Evolutionary conservation across 129 eudicot species (phyloP).

Genomic region (Oenanthe sinensis): DNA sequence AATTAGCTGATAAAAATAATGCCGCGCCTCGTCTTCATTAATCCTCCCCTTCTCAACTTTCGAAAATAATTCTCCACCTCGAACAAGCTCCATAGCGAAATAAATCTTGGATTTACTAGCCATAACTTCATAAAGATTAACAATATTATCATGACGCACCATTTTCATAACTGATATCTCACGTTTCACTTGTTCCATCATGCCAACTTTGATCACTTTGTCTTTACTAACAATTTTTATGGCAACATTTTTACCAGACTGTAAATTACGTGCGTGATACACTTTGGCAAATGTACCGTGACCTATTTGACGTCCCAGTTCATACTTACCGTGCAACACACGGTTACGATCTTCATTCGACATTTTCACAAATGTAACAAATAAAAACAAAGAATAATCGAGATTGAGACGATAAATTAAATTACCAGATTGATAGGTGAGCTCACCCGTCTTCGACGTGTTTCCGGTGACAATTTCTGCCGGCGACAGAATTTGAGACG

Average conservation of each 20-base stretch:
- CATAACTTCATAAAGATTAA: slow-evolving; percentile 76
- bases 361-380: not conserved
- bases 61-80: slow-evolving; percentile 81
- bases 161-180: slow-evolving; percentile 80
- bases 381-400: not conserved
- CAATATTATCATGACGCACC: slow-evolving; percentile 73
- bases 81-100: slow-evolving; percentile 79
- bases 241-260: slow-evolving; percentile 51
- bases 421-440: too few relatives aligned
- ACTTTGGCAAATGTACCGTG: slow-evolving; percentile 86
- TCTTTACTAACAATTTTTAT: slow-evolving; percentile 78
- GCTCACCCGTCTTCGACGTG: slow-evolving; percentile 21
- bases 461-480: slow-evolving; percentile 20
- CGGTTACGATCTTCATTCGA: slow-evolving; percentile 35
- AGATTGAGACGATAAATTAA: not conserved
- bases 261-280: slow-evolving; percentile 59
- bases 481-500: not conserved
- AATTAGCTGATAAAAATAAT: slow-evolving; percentile 71
- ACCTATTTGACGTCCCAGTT: slow-evolving; percentile 69
- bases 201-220: slow-evolving; percentile 64
- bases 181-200: slow-evolving; percentile 76
- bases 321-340: slow-evolving; percentile 65
- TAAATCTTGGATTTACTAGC: slow-evolving; percentile 78
- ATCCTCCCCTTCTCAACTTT: slow-evolving; percentile 52
- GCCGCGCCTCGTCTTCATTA: slow-evolving; percentile 51